Base-by-base conservation (phyloP, 2,329 filamentous ascomycete genomes). In the Ilyonectria destructans region DNA sequence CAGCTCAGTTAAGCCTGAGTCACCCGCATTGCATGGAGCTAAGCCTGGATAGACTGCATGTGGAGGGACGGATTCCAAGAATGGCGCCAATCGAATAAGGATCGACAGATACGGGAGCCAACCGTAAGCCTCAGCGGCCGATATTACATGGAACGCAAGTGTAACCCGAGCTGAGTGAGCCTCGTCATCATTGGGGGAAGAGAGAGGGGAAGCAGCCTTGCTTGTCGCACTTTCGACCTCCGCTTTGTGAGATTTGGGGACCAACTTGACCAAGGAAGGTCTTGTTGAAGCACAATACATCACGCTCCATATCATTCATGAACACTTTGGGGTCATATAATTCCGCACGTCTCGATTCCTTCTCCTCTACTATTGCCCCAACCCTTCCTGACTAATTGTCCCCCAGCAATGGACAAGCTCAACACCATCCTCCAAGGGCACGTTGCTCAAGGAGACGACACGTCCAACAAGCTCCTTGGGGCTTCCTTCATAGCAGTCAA, bases 401-500 rank as follows among this genome's bases (percentile, higher is more conserved):
- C 29, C 45, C 23, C 31, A 40, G 7, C 56, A 68, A 80, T 79
- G 78, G 73, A 78, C 33, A 75, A 65, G 23, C 64, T 81, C 31
- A 65, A 73, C 52, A 68, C 72, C 7, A 79, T 83, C 26, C 71
- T 83, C 7, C 56, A 72, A 23, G 70, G 75, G 13, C 73, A 80
- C 62, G 75, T 79, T 19, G 75, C 77, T 37, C 48, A 72, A 17
- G 77, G 69, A 8, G 67, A 76, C 2, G 75, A 82, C 29, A 78
- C 77, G 6, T 73, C 68, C 2, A 71, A 78, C 45, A 82, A 80
- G 71, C 65, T 82, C 17, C 78, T 81, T 4, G 82, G 82, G 29
- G 81, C 79, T 1, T 76, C 81, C 3, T 82, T 82, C 58, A 68
- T 79, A 9, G 79, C 82, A 7, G 75, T 78, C 5, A 70, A 80